These are phyloP conservation scores for Blastobotrys muscicola DNA, from an alignment of 805 yeast species.

Conservation along the genomic window DNA sequence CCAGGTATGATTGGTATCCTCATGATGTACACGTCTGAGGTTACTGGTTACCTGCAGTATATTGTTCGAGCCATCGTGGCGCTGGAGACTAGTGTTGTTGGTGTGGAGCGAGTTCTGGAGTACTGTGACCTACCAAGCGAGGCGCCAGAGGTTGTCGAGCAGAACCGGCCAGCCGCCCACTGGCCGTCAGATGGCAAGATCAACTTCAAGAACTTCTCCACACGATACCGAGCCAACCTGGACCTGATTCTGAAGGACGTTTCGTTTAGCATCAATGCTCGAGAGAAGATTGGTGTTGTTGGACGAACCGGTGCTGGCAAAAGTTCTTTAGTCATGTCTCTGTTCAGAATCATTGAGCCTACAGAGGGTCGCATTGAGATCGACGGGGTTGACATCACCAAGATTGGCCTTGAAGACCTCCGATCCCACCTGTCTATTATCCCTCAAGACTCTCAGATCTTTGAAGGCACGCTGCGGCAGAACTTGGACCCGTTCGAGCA, in stretches of 20 bases:
- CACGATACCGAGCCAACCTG: conserved; percentile 73
- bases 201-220: conserved; percentile 61
- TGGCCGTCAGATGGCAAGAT: conserved; percentile 76
- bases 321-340: conserved; percentile 72
- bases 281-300: conserved; percentile 88
- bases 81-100: conserved; percentile 93
- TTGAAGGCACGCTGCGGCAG: conserved; percentile 77
- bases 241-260: conserved; percentile 70
- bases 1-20: conserved; percentile 93
- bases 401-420: conserved; percentile 67
- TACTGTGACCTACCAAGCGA: conserved; percentile 74
- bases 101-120: conserved; percentile 90
- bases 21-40: conserved; percentile 83
- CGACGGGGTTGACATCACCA: conserved; percentile 57
- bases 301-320: conserved; percentile 98
- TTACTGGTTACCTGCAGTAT: conserved; percentile 93
- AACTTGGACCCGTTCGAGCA: conserved; percentile 75
- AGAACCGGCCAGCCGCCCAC: conserved; percentile 50
- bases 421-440: conserved; percentile 73
- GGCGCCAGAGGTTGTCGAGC: conserved; percentile 64
- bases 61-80: conserved; percentile 98
- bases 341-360: conserved; percentile 77
- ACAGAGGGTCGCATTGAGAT: conserved; percentile 60
- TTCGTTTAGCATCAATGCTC: conserved; percentile 50
- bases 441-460: conserved; percentile 90